Conservation (phyloP, 2,329 filamentous ascomycete genomes). For the Venturia aucupariae region DNA sequence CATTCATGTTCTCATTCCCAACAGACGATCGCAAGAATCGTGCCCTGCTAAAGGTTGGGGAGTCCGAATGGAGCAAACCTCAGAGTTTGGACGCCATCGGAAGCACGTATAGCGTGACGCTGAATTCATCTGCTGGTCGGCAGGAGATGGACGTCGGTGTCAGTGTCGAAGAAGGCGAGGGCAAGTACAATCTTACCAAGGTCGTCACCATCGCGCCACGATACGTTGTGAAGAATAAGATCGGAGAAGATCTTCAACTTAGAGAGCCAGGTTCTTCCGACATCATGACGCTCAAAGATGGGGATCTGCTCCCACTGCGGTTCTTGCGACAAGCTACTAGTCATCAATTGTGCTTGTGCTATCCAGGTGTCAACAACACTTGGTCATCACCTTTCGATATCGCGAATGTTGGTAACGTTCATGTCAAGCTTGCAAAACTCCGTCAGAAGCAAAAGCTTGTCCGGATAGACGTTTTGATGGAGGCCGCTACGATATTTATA, state of each 20-base stretch:
- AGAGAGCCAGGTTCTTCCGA: constrained; percentile 88
- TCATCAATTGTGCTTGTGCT: constrained; percentile 88
- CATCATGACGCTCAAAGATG: constrained; percentile 65
- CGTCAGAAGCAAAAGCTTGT: constrained; percentile 84
- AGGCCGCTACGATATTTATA: constrained; percentile 86
- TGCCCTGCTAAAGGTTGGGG: constrained; percentile 75
- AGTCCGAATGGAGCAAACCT: constrained; percentile 92
- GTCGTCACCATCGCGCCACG: constrained; percentile 87
- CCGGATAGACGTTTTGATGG: constrained; percentile 81
- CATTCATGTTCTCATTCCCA: constrained; percentile 93
- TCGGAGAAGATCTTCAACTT: constrained; percentile 79
- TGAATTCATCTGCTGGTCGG: constrained; percentile 60
- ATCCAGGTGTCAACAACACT: constrained; percentile 87
- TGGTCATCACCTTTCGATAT: constrained; percentile 99
- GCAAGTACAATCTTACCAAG: constrained; percentile 97
- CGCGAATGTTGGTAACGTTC: constrained; percentile 81
- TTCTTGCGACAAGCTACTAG: constrained; percentile 75
- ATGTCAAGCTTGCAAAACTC: constrained; percentile 86
- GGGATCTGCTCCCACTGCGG: constrained; percentile 77
- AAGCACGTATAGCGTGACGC: constrained; percentile 77
- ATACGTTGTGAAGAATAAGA: constrained; percentile 88
- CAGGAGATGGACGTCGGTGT: constrained; percentile 88
- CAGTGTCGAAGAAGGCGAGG: constrained; percentile 79
- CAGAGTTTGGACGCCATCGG: constrained; percentile 98
- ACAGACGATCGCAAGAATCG: constrained; percentile 87